These are phyloP conservation scores for Flaveria linearis DNA, from an alignment of 129 eudicot genomes.

Conservation along the genomic window DNA sequence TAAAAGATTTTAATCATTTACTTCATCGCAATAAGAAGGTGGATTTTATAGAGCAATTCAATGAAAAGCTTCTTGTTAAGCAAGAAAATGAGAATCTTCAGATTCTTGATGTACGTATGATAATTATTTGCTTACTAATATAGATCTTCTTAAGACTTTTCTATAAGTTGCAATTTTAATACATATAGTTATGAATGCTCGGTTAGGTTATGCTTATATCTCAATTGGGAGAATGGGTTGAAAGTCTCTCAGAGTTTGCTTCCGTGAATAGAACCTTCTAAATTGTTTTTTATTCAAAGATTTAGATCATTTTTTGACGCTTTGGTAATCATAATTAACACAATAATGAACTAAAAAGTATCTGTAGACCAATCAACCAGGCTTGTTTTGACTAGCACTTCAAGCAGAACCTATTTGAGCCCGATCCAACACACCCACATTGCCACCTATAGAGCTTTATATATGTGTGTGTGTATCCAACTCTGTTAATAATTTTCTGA, in stretches of 20 bases:
- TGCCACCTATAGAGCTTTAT: not conserved
- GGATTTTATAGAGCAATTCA: conserved; percentile 58
- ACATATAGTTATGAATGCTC: not conserved
- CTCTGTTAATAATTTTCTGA: not conserved
- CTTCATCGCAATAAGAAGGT: conserved; percentile 58
- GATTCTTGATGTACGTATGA: conserved; percentile 48
- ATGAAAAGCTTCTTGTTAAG: conserved; percentile 63
- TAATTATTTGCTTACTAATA: not conserved
- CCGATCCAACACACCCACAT: too few relatives aligned
- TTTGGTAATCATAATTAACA: not conserved
- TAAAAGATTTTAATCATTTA: conserved; percentile 48
- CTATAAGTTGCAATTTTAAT: not conserved
- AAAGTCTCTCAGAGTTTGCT: not conserved
- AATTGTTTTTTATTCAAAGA: not conserved
- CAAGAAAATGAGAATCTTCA: conserved; percentile 62
- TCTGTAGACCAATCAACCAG: not conserved
- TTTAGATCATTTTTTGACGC: not conserved
- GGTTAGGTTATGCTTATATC: not conserved
- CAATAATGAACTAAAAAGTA: not conserved
- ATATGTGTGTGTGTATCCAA: not conserved
- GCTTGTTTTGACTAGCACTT: not conserved
- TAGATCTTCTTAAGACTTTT: not conserved
- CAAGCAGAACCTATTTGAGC: too few relatives aligned
- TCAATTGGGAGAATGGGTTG: not conserved
- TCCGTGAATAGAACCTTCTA: not conserved